Evolutionary conservation across 768 basidiomycete genomes (phyloP).

Genomic region (Zangia roseola): DNA sequence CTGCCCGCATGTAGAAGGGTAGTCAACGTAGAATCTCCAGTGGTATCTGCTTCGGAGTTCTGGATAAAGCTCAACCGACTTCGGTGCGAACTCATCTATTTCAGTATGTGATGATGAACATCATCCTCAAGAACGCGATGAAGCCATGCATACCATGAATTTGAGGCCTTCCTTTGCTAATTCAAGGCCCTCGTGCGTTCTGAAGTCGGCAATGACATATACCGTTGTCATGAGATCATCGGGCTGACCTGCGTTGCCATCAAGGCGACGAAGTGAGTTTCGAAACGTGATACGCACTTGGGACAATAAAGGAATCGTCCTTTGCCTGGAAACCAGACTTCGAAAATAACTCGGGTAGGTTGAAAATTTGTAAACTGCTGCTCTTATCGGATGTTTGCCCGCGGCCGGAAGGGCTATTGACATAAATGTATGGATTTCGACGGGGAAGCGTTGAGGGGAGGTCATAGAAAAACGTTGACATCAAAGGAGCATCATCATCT

Average conservation of each 20-base stretch:
- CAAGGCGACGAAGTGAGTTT: background rate
- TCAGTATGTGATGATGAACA: background rate
- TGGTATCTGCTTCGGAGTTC: slow-evolving; percentile 44
- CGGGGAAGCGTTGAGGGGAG: slow-evolving; percentile 67
- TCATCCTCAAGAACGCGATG: background rate
- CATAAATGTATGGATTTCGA: slow-evolving; percentile 76
- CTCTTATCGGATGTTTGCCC: slow-evolving; percentile 10
- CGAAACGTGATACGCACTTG: slow-evolving; percentile 42
- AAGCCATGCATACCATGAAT: slow-evolving; percentile 52
- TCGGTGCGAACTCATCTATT: slow-evolving; percentile 43
- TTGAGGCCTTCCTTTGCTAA: slow-evolving; percentile 63
- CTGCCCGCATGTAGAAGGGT: slow-evolving; percentile 45
- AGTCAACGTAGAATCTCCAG: slow-evolving; percentile 42
- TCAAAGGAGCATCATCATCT: slow-evolving; percentile 48
- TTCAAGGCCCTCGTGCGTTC: slow-evolving; percentile 55
- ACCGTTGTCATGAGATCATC: slow-evolving; percentile 42
- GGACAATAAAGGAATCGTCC: slow-evolving; percentile 57
- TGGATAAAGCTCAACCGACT: slow-evolving; percentile 78
- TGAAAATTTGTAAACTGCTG: slow-evolving; percentile 20
- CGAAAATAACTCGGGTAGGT: slow-evolving; percentile 30
- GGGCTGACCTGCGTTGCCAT: slow-evolving; percentile 12
- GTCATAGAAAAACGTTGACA: slow-evolving; percentile 86
- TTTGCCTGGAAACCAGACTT: slow-evolving; percentile 40
- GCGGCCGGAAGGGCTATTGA: slow-evolving; percentile 38
- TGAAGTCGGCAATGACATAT: slow-evolving; percentile 77